Evolutionary conservation across 805 yeast species (phyloP), one percentile per base, ranked within the genome.

Genomic region (Cyberlindnera subsufficiens): DNA sequence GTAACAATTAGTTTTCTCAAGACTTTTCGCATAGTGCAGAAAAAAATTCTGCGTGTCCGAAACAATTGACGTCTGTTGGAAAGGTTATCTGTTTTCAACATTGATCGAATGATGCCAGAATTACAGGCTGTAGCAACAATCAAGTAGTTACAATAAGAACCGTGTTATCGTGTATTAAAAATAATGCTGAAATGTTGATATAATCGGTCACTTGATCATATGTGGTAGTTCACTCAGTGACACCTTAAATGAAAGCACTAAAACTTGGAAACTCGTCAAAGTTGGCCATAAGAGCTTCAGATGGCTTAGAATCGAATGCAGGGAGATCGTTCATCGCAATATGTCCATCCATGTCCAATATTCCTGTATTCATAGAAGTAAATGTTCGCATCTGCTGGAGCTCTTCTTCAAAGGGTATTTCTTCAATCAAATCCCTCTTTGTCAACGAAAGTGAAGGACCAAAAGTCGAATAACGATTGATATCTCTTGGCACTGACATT

Each of bases 261-360:
- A 40, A 44, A 29, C 40, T 27, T 33, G 44, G 42, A n/a, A 40
- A 42, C 17, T 39, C 49, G 18, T 42, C 49, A 11, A 37, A 37
- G 22, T 37, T 39, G 11, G 16, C 31, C 32, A 29, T 15, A 15
- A 13, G 27, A 11, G 27, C 15, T 27, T 36, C 39, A 6, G 39
- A 36, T 27, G 39, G 32, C 31, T 29, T 37, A 15, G 18, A 22
- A 30, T 38, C 38, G 34, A 39, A 32, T 4, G 35, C 30, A 6
- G 37, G 33, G 14, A 38, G 39, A 14, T 43, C 47, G 4, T 37
- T 42, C 42, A 37, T 30, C 32, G 20, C 37, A 22, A 37, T 29
- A 14, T 14, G 32, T 17, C 31, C 15, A 22, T 30, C 17, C 19
- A 22, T 34, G 17, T 22, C 27, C 27, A 10, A 22, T 22, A 22